Base-by-base conservation (phyloP, 1,284 basidiomycete species). In the Cutaneotrichosporon spelunceum region DNA sequence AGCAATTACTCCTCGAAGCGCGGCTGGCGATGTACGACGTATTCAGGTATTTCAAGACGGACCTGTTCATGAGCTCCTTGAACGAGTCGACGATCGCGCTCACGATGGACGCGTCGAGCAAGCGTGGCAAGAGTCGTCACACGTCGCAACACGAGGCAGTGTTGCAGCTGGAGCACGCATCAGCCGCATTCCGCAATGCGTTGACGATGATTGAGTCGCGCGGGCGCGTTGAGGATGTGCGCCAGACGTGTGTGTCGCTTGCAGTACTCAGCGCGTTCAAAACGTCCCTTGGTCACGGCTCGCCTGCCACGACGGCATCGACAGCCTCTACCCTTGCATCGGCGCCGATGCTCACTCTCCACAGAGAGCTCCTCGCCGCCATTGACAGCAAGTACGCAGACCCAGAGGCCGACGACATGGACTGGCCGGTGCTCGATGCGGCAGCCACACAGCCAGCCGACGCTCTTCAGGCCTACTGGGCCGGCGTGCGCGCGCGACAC, bases 51-150 rank as follows among this genome's bases (percentile, higher is more conserved):
- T 91, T 93, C 81, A 85, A 85, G 53, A 83, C 86, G 0, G 91
- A 94, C 71, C 88, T 94, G 81, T 90, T 91, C 77, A 81, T 94
- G 66, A 91, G 87, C 70, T 93, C 91, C 2, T 79, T 94, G 21
- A 84, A 88, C 0, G 92, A 95, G 76, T 93, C 91, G 11, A 87
- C 88, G 8, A 89, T 93, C 62, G 87, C 90, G 0, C 83, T 93
- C 60, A 91, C 92, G 0, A 88, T 91, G 85, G 88, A 88, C 0
- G 86, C 87, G 76, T 83, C 85, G 0, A 82, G 82, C 39, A 82
- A 82, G 59, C 80, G 80, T 50, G 70, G 72, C 0, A 61, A 73
- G 9, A 73, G 80, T 3, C 71, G 76, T 2, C 70, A 70, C 52
- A 74, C 74, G 1, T 80, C 85, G 0, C 82, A 84, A 0, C 82